These are phyloP conservation scores for Dothistroma septosporum DNA, from an alignment of 2,329 filamentous ascomycete genomes.

Conservation along the genomic window DNA sequence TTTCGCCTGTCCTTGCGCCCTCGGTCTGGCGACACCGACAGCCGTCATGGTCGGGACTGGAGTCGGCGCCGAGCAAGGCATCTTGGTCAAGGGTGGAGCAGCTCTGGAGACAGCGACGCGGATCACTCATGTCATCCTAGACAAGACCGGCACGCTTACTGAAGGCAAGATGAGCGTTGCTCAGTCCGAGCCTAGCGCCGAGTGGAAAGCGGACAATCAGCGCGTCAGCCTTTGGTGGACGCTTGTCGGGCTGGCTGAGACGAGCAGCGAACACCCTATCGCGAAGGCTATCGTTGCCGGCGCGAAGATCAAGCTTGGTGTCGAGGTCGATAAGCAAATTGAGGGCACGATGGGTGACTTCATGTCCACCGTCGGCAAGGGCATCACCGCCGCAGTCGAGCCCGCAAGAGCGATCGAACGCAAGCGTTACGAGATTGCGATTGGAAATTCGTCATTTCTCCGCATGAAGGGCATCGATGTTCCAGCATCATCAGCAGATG, in stretches of 20 bases:
- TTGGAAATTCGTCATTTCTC: slow-evolving; percentile 79
- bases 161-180: slow-evolving; percentile 94
- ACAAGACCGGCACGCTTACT: slow-evolving; percentile 95
- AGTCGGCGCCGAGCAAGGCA: slow-evolving; percentile 89
- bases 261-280: slow-evolving; percentile 92
- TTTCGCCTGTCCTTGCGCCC: slow-evolving; percentile 92
- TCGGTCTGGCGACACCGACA: slow-evolving; percentile 93
- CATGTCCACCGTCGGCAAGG: slow-evolving; percentile 74
- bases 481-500: slow-evolving; percentile 50
- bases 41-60: slow-evolving; percentile 99
- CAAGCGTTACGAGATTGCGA: slow-evolving; percentile 69
- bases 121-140: slow-evolving; percentile 82
- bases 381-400: slow-evolving; percentile 77
- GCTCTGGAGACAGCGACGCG: slow-evolving; percentile 87
- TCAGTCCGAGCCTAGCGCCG: slow-evolving; percentile 59
- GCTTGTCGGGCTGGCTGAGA: slow-evolving; percentile 90
- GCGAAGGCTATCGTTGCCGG: slow-evolving; percentile 78
- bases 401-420: slow-evolving; percentile 65
- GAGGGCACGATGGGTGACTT: slow-evolving; percentile 86
- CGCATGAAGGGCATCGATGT: slow-evolving; percentile 65
- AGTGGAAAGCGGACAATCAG: slow-evolving; percentile 67
- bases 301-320: slow-evolving; percentile 69
- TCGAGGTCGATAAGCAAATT: slow-evolving; percentile 68
- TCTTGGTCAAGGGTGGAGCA: slow-evolving; percentile 94
- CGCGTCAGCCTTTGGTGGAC: slow-evolving; percentile 84